Percentiles rank a stretch among this genome's conserved stretches.
Evolutionary conservation across 129 eudicot genomes (phyloP).

Genomic region (Kitagawia praeruptora): DNA sequence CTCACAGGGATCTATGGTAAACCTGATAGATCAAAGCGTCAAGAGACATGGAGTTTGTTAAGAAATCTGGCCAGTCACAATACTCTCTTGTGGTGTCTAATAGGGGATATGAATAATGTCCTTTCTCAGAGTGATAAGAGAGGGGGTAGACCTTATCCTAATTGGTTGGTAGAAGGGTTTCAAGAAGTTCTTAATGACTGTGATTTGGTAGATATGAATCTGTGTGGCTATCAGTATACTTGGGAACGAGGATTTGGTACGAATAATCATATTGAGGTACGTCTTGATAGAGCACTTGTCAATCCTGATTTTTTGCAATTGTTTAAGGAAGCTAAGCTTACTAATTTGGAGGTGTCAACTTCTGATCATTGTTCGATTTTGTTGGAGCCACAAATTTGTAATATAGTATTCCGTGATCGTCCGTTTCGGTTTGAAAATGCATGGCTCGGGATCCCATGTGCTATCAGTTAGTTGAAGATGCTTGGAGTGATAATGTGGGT

Average conservation of each 20-base stretch:
- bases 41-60: too few species aligned
- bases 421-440: background rate
- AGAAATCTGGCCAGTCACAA: too few species aligned
- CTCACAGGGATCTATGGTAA: too few species aligned
- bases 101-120: too few species aligned
- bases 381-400: background rate
- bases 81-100: too few species aligned
- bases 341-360: too few species aligned
- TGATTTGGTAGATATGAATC: background rate
- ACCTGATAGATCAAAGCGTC: too few species aligned
- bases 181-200: background rate
- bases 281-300: background rate
- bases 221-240: background rate
- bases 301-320: background rate
- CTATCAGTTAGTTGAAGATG: too few species aligned
- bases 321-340: too few species aligned
- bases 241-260: background rate
- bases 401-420: too few species aligned
- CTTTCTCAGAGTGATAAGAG: too few species aligned
- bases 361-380: background rate
- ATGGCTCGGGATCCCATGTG: background rate
- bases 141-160: background rate
- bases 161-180: background rate
- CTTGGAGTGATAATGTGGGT: too few species aligned
- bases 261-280: background rate